phyloP scores from a whole-genome alignment of 768 basidiomycete genomes.

The Rickenella mellea region DNA sequence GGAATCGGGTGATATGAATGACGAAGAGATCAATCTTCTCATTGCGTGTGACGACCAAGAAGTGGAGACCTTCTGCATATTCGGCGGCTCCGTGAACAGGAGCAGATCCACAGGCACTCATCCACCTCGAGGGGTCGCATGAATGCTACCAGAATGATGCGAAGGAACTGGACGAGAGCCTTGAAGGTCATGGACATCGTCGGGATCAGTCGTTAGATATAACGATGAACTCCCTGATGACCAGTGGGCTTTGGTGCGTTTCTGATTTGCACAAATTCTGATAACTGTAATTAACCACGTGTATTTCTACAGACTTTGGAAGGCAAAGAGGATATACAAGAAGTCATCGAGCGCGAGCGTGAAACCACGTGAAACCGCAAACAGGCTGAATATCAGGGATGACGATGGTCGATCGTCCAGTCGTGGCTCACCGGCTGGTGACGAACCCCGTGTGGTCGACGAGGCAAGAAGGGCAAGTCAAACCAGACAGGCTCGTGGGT shows the following conservation, averaged over 20 bases:
- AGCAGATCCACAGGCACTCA: slow-evolving; percentile 66
- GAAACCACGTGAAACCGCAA: slow-evolving; percentile 54
- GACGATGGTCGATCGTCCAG: slow-evolving; percentile 40
- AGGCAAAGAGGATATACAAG: slow-evolving; percentile 73
- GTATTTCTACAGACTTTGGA: slow-evolving; percentile 48
- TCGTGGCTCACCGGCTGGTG: slow-evolving; percentile 56
- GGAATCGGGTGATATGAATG: slow-evolving; percentile 86
- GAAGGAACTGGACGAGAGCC: slow-evolving; percentile 37
- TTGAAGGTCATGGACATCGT: slow-evolving; percentile 79
- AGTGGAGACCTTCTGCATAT: slow-evolving; percentile 71
- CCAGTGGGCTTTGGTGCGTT: slow-evolving; percentile 75
- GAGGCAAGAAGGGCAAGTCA: slow-evolving; percentile 59
- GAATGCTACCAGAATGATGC: slow-evolving; percentile 81
- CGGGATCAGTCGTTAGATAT: slow-evolving; percentile 79
- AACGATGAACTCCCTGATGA: slow-evolving; percentile 93
- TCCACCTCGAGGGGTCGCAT: slow-evolving; percentile 84
- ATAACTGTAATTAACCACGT: too few relatives aligned
- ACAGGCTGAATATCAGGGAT: slow-evolving; percentile 50
- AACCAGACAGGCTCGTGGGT: slow-evolving; percentile 96
- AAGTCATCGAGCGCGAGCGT: slow-evolving; percentile 54
- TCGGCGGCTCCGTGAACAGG: slow-evolving; percentile 60
- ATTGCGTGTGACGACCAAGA: slow-evolving; percentile 83
- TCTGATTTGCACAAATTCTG: background rate
- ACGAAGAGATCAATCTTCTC: slow-evolving; percentile 90
- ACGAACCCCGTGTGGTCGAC: slow-evolving; percentile 47